phyloP scores from a whole-genome alignment of 2,329 filamentous ascomycete genomes.

The Monilinia fructigena region DNA sequence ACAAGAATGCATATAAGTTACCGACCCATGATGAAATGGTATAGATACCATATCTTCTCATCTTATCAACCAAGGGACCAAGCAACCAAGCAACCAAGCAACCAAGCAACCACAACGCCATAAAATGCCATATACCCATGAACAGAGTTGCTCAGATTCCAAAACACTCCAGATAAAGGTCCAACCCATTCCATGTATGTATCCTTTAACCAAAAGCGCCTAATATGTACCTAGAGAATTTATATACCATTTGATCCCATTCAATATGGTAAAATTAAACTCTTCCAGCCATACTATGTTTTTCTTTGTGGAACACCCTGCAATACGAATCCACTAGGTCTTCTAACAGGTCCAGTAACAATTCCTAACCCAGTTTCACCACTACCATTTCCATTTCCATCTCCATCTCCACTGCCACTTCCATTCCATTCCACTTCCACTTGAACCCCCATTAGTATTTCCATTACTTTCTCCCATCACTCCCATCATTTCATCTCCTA shows the following conservation, averaged over 20 bases:
- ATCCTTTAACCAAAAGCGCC: not conserved
- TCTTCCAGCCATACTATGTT: conserved; percentile 11
- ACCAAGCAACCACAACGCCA: not conserved
- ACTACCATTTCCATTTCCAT: conserved; percentile 1
- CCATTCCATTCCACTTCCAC: not conserved
- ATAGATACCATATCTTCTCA: too few species aligned
- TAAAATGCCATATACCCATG: not conserved
- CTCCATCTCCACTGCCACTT: not conserved
- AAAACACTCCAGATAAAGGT: not conserved
- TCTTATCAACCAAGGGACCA: too few species aligned
- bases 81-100: not conserved
- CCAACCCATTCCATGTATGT: not conserved
- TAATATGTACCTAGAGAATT: not conserved
- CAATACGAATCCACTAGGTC: conserved; percentile 31
- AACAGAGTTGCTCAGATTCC: not conserved
- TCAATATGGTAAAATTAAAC: not conserved
- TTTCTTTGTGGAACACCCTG: conserved; percentile 27
- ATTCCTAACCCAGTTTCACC: conserved; percentile 20
- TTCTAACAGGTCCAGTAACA: conserved; percentile 26
- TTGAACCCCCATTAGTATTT: not conserved
- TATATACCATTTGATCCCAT: not conserved
- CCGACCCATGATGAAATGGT: not conserved
- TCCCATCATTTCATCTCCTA: conserved; percentile 12
- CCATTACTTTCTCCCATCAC: not conserved
- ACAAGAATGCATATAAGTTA: not conserved